Evolutionary conservation across 805 yeast species (phyloP).

Genomic region (Saccharomyces eubayanus): DNA sequence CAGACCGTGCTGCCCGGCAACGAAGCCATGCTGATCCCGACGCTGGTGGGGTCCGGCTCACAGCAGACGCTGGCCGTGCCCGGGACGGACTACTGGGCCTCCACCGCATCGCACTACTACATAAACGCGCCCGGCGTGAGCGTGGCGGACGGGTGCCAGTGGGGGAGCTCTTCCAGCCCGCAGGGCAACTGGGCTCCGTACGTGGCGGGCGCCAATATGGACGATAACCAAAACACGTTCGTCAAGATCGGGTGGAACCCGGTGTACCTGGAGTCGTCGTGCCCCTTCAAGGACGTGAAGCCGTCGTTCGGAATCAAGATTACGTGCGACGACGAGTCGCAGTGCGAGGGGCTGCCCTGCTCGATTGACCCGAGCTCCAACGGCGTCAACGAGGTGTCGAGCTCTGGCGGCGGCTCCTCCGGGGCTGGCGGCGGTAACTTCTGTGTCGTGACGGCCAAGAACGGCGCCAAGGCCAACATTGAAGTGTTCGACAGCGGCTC

Average conservation of each 20-base stretch:
- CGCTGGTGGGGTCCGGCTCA: conserved; percentile 45
- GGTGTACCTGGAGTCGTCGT: conserved; percentile 52
- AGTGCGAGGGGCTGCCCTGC: conserved; percentile 74
- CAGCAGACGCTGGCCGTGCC: conserved; percentile 70
- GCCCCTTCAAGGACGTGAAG: conserved; percentile 44
- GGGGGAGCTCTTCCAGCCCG: conserved; percentile 68
- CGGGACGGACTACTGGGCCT: conserved; percentile 74
- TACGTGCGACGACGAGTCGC: conserved; percentile 58
- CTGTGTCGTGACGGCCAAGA: conserved; percentile 74
- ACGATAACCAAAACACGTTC: conserved; percentile 56
- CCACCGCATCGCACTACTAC: conserved; percentile 81
- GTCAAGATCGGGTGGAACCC: conserved; percentile 93
- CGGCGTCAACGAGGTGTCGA: conserved; percentile 48
- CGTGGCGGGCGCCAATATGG: conserved; percentile 87
- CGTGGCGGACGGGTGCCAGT: conserved; percentile 65
- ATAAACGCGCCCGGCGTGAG: conserved; percentile 78
- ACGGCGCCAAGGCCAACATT: conserved; percentile 55
- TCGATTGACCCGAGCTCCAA: conserved; percentile 64
- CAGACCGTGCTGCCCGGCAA: conserved; percentile 92
- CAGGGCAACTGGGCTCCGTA: conserved; percentile 91
- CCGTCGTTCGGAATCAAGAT: conserved; percentile 69
- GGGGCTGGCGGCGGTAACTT: conserved; percentile 66
- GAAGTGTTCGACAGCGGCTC: conserved; percentile 46
- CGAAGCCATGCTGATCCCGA: conserved; percentile 90
- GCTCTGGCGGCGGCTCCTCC: conserved; percentile 31